Evolutionary conservation across 768 basidiomycete genomes (phyloP).

Genomic region (Podaxis carcinomalis): DNA sequence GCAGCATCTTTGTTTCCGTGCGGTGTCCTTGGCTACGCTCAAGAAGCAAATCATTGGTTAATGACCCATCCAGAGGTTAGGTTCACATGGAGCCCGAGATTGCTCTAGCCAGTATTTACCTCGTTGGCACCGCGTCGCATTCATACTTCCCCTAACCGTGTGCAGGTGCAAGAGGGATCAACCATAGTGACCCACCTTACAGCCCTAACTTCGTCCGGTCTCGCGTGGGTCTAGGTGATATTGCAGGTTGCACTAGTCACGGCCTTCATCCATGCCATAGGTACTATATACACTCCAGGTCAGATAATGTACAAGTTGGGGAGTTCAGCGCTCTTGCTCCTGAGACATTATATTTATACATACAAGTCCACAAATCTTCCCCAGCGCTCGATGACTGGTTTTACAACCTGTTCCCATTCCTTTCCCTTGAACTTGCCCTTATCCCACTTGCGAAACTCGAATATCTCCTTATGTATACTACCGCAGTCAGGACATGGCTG

Average conservation of each 20-base stretch:
- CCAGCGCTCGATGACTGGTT: conserved; percentile 77
- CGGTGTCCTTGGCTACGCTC: too few species aligned
- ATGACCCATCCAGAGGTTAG: too few species aligned
- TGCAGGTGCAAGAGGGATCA: neutral
- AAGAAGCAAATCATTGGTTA: too few species aligned
- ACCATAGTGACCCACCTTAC: neutral
- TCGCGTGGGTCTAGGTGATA: neutral
- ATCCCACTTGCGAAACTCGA: conserved; percentile 57
- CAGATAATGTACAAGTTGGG: neutral
- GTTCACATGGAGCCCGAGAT: neutral
- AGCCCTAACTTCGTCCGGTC: neutral
- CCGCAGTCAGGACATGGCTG: conserved; percentile 42
- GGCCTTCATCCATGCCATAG: neutral
- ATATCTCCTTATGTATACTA: conserved; percentile 71
- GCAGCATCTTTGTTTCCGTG: too few species aligned
- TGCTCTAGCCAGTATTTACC: neutral
- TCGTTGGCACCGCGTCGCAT: neutral
- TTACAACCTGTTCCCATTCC: conserved; percentile 75
- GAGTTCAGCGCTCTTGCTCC: neutral
- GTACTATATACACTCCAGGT: neutral
- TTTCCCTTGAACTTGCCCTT: conserved; percentile 51
- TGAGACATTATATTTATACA: conserved; percentile 21
- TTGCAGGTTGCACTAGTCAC: neutral
- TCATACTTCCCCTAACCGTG: neutral
- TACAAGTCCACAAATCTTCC: conserved; percentile 55